Evolutionary conservation across 1,139 yeast species (phyloP).

Genomic region (Suhomyces chickasaworum): DNA sequence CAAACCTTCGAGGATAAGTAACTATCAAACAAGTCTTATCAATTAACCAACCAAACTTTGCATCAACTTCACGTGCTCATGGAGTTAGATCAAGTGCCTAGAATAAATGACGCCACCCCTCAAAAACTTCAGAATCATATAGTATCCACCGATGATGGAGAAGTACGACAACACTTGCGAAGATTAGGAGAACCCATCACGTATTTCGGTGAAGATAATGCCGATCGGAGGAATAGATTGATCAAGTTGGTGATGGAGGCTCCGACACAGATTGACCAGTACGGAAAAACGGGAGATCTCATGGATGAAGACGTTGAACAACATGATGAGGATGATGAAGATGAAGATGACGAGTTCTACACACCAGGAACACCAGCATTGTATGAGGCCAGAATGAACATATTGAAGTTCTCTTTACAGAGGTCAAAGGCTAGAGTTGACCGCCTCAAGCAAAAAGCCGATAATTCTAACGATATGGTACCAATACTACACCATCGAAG

Average conservation of each 20-base stretch:
- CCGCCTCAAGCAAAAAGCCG: slow-evolving; percentile 23
- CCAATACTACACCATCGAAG: slow-evolving; percentile 49
- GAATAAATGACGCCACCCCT: background rate
- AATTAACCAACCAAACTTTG: background rate
- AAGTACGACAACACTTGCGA: slow-evolving; percentile 53
- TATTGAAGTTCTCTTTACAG: slow-evolving; percentile 54
- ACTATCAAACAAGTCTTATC: too few relatives aligned
- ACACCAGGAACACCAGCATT: slow-evolving; percentile 75
- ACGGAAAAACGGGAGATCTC: slow-evolving; percentile 23
- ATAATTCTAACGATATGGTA: slow-evolving; percentile 26
- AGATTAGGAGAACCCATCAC: slow-evolving; percentile 61
- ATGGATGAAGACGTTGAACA: slow-evolving; percentile 24
- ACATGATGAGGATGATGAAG: slow-evolving; percentile 36
- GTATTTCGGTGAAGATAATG: slow-evolving; percentile 60
- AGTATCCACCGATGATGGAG: slow-evolving; percentile 66
- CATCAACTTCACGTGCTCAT: background rate
- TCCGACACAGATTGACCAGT: slow-evolving; percentile 25
- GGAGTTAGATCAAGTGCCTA: slow-evolving; percentile 1
- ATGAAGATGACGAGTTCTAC: slow-evolving; percentile 70
- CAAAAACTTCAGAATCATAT: background rate
- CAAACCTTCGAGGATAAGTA: background rate
- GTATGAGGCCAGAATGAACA: slow-evolving; percentile 50
- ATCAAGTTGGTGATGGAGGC: slow-evolving; percentile 29
- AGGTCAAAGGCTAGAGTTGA: slow-evolving; percentile 47
- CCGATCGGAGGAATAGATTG: slow-evolving; percentile 62